Evolutionary conservation across 768 basidiomycete genomes (phyloP).

Genomic region (Serendipita vermifera): DNA sequence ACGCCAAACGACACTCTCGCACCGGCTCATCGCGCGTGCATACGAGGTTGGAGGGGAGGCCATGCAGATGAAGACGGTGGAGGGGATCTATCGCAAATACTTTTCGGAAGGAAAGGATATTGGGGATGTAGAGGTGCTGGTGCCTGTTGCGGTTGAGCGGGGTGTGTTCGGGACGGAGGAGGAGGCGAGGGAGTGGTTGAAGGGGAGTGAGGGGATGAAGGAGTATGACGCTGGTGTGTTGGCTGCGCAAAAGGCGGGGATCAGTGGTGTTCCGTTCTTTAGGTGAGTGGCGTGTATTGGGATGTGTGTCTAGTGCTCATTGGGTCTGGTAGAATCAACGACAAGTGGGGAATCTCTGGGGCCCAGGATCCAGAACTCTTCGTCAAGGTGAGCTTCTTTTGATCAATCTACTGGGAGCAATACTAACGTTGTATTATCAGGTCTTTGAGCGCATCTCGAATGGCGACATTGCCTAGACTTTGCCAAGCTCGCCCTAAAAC

Average conservation of each 20-base stretch:
- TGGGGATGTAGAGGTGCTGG: constrained; percentile 43
- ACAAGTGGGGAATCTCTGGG: constrained; percentile 64
- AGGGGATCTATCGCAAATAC: constrained; percentile 50
- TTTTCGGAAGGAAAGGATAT: constrained; percentile 54
- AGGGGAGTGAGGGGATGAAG: constrained; percentile 48
- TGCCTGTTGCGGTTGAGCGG: constrained; percentile 40
- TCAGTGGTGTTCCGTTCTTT: constrained; percentile 68
- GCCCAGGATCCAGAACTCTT: constrained; percentile 61
- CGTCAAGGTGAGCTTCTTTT: constrained; percentile 35
- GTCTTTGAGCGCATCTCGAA: background rate
- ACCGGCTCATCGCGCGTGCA: constrained; percentile 60
- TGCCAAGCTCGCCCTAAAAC: no score
- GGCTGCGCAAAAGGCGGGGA: constrained; percentile 49
- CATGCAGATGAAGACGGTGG: constrained; percentile 43
- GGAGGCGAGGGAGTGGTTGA: constrained; percentile 51
- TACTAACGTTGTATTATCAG: background rate
- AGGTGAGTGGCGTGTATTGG: constrained; percentile 28
- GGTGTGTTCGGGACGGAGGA: constrained; percentile 47
- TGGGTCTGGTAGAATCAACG: constrained; percentile 50
- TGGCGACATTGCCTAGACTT: no score
- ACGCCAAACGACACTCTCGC: constrained; percentile 51
- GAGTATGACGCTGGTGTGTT: constrained; percentile 52
- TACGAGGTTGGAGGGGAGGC: constrained; percentile 47
- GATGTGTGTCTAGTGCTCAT: no score
- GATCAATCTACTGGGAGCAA: background rate